Base-by-base conservation (phyloP, 2,329 filamentous ascomycete species). In the Microsporum audouinii region DNA sequence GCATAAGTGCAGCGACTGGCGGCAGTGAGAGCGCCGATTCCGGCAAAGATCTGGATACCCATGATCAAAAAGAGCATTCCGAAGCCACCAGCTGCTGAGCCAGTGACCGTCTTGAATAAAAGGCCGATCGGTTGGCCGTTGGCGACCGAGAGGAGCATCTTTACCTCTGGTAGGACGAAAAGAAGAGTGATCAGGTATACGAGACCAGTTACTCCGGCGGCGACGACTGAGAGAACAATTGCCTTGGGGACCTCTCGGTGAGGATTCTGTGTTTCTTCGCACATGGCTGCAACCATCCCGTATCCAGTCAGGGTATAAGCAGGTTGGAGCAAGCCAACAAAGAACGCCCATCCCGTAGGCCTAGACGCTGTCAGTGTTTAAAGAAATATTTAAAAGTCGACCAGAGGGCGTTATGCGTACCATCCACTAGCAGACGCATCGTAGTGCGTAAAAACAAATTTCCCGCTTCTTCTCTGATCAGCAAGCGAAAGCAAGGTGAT, bases 71-170 rank as follows among this genome's bases (percentile, higher is more conserved):
- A 88, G 12, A 91, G 78, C 4, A 91, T 78, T 0, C 85, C 87
- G 65, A 92, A 90, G 0, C 88, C 88, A 29, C 87, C 88, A 3
- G 78, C 84, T 0, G 85, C 80, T 23, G 86, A 88, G 1, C 88
- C 88, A 0, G 88, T 91, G 7, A 85, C 88, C 0, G 78, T 84
- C 74, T 88, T 88, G 80, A 91, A 91, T 36, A 91, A 76, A 2
- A 86, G 77, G 6, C 86, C 87, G 64, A 92, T 88, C 0, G 89
- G 88, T 68, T 91, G 88, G 6, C 85, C 86, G 67, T 84, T 89
- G 27, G 86, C 80, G 12, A 88, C 86, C 1, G 74, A 71, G 33
- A 88, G 82, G 14, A 91, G 80, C 55, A 77, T 73, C 64, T 82
- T 67, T 5, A 91, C 81, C 57, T 87, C 80, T 0, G 88, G 88